Evolutionary conservation across 1,284 basidiomycete species (phyloP).

Genomic region (Papiliotrema nemorosa): DNA sequence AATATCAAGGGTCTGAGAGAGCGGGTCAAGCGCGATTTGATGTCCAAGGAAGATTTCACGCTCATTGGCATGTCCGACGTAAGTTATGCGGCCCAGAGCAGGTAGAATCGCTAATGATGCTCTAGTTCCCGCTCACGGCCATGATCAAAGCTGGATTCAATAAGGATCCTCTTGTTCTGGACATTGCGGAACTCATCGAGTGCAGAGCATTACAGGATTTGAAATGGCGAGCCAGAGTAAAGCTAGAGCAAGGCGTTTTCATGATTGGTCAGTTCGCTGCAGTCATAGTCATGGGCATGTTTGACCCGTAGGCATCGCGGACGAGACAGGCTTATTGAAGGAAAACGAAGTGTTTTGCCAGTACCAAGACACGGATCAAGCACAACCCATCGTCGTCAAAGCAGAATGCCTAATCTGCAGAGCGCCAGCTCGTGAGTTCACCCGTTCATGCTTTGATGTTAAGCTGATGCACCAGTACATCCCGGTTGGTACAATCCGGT

Average conservation of each 20-base stretch:
- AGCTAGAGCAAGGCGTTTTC: constrained; percentile 39
- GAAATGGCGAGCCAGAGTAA: constrained; percentile 47
- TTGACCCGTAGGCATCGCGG: constrained; percentile 34
- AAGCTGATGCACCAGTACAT: constrained; percentile 8
- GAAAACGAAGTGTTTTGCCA: constrained; percentile 49
- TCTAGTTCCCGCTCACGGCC: constrained; percentile 39
- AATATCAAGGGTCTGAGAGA: constrained; percentile 32
- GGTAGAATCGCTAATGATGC: no score
- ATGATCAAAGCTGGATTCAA: constrained; percentile 41
- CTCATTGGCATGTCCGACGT: no score
- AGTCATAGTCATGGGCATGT: background rate
- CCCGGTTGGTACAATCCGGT: constrained; percentile 5
- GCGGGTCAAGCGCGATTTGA: constrained; percentile 17
- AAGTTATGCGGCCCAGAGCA: no score
- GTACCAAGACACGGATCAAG: constrained; percentile 34
- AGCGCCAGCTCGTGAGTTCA: constrained; percentile 40
- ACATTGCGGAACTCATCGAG: constrained; percentile 42
- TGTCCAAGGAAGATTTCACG: constrained; percentile 24
- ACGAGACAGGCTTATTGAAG: constrained; percentile 39
- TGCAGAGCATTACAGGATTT: constrained; percentile 43
- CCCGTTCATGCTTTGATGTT: background rate
- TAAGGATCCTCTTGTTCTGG: constrained; percentile 39
- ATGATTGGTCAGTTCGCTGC: constrained; percentile 34
- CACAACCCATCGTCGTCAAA: constrained; percentile 25
- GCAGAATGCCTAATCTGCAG: constrained; percentile 43